Evolutionary conservation across 768 basidiomycete genomes (phyloP).

Genomic region (Gautieria morchelliformis): DNA sequence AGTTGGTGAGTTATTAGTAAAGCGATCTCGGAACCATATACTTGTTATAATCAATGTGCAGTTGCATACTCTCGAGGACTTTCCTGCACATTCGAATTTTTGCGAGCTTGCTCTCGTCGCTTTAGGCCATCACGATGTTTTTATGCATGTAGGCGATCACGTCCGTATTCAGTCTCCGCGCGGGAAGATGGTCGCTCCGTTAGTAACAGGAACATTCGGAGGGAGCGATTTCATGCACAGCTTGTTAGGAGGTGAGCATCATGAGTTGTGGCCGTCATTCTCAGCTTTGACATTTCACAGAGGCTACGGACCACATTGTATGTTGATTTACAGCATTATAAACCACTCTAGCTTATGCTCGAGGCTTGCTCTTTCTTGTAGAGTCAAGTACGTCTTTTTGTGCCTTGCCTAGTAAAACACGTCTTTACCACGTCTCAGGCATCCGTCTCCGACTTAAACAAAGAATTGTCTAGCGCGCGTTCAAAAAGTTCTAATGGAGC

Average conservation of each 20-base stretch:
- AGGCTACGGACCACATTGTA: constrained; percentile 57
- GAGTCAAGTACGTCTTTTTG: constrained; percentile 18
- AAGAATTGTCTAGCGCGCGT: constrained; percentile 64
- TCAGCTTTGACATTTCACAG: constrained; percentile 20
- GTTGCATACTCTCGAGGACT: constrained; percentile 81
- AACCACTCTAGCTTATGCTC: background rate
- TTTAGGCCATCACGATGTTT: constrained; percentile 69
- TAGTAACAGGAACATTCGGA: constrained; percentile 81
- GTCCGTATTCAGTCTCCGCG: constrained; percentile 66
- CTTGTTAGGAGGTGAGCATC: constrained; percentile 39
- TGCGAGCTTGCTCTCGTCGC: constrained; percentile 73
- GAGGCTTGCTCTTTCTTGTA: constrained; percentile 8
- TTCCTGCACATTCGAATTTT: constrained; percentile 83
- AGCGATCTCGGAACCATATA: background rate
- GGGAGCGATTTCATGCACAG: constrained; percentile 73
- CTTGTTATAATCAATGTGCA: constrained; percentile 16
- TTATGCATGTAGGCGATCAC: constrained; percentile 78
- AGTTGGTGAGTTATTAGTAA: constrained; percentile 30
- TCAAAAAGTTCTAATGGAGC: constrained; percentile 33
- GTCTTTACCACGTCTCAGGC: constrained; percentile 32
- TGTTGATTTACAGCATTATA: constrained; percentile 11
- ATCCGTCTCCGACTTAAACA: constrained; percentile 81
- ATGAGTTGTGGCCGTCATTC: background rate
- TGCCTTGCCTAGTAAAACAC: constrained; percentile 7
- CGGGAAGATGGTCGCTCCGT: constrained; percentile 66